Conservation (phyloP, 1,284 basidiomycete genomes). For the Cystobasidiaceae sp. region DNA sequence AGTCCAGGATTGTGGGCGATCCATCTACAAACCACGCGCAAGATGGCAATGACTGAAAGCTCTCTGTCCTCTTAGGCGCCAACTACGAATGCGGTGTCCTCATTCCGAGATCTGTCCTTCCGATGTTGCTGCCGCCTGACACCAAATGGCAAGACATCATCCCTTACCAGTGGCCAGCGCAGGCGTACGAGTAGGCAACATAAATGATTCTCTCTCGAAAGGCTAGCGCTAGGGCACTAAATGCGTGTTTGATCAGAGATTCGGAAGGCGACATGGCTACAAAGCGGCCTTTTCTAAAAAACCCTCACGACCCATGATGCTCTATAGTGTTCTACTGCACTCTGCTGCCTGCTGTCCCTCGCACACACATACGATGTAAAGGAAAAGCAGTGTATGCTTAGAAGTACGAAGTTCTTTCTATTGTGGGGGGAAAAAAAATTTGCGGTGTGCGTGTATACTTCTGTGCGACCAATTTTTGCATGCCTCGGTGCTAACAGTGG, state of each 20-base stretch:
- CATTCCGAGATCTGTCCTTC: conserved; percentile 18
- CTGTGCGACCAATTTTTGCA: no score
- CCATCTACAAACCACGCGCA: no score
- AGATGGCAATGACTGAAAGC: background rate
- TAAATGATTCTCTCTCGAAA: background rate
- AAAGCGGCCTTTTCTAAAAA: conserved; percentile 2
- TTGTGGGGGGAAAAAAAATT: no score
- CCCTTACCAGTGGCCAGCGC: conserved; percentile 29
- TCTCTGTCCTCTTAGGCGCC: background rate
- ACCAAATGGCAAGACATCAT: conserved; percentile 32
- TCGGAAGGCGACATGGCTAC: background rate
- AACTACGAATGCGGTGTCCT: conserved; percentile 35
- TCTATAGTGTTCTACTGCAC: no score
- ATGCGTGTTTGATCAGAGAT: background rate
- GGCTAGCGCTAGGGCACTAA: background rate
- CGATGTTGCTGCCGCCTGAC: conserved; percentile 26
- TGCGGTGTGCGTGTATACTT: background rate
- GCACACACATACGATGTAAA: background rate
- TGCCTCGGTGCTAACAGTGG: no score
- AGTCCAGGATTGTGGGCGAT: conserved; percentile 6
- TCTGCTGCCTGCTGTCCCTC: background rate
- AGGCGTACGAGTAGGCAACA: conserved; percentile 15
- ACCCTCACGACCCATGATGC: conserved; percentile 8
- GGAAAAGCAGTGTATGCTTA: no score
- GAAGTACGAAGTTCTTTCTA: no score